These are phyloP conservation scores for Scutellospora calospora DNA, from an alignment of 371 early-diverging fungal species.

Conservation along the genomic window DNA sequence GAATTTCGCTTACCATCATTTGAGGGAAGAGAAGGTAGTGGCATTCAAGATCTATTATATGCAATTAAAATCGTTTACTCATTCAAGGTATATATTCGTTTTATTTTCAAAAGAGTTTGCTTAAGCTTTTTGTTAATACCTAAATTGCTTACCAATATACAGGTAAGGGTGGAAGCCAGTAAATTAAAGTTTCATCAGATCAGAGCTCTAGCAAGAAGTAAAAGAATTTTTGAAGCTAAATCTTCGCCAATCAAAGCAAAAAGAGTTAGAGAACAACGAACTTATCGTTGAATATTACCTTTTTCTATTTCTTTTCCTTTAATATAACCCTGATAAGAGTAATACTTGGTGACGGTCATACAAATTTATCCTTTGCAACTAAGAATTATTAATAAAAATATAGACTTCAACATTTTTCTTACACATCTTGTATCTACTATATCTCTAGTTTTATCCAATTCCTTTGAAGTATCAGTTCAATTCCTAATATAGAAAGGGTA, in stretches of 20 bases:
- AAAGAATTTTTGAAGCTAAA: constrained; percentile 35
- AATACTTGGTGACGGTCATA: background rate
- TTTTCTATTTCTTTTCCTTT: background rate
- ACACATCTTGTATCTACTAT: background rate
- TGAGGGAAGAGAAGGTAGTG: constrained; percentile 35
- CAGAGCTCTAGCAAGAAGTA: constrained; percentile 22
- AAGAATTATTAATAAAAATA: constrained; percentile 4
- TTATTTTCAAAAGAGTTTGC: constrained; percentile 34
- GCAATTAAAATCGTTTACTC: constrained; percentile 25
- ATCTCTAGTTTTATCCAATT: constrained; percentile 9
- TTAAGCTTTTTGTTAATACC: constrained; percentile 20
- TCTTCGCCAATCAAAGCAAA: constrained; percentile 31
- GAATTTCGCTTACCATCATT: constrained; percentile 39
- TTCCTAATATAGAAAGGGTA: background rate
- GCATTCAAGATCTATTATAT: constrained; percentile 34
- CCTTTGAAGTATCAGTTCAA: constrained; percentile 15
- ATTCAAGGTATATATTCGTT: constrained; percentile 33
- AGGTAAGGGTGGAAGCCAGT: constrained; percentile 32
- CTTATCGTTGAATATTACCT: background rate
- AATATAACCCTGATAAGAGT: background rate
- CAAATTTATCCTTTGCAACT: constrained; percentile 5
- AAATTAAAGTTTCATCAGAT: constrained; percentile 33
- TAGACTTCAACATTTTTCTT: background rate
- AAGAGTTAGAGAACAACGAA: constrained; percentile 11
- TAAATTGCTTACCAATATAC: constrained; percentile 9